Evolutionary conservation across 1,284 basidiomycete species (phyloP).

Genomic region (Sparassis latifolia): DNA sequence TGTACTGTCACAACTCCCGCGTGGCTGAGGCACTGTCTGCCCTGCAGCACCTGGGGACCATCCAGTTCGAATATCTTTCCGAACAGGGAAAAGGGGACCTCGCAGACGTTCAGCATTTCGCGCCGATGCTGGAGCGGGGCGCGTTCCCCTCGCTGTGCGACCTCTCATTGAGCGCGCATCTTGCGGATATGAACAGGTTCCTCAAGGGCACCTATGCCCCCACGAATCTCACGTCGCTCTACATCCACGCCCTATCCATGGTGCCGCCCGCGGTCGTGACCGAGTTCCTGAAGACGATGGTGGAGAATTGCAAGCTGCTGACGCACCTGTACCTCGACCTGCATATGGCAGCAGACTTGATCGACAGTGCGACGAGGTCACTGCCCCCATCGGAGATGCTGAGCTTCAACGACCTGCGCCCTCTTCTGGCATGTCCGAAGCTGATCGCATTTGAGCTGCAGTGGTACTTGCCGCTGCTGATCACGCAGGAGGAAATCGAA

Average conservation of each 20-base stretch:
- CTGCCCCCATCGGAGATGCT: slow-evolving; percentile 19
- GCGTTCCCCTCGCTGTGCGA: slow-evolving; percentile 52
- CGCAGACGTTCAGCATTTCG: slow-evolving; percentile 36
- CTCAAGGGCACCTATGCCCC: slow-evolving; percentile 40
- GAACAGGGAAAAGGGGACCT: slow-evolving; percentile 37
- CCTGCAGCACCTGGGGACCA: slow-evolving; percentile 34
- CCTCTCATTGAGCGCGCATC: slow-evolving; percentile 37
- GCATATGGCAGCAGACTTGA: slow-evolving; percentile 11
- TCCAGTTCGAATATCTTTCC: slow-evolving; percentile 44
- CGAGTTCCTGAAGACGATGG: slow-evolving; percentile 36
- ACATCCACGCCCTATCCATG: slow-evolving; percentile 38
- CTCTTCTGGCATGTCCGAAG: slow-evolving; percentile 38
- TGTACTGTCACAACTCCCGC: slow-evolving; percentile 40
- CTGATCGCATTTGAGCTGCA: slow-evolving; percentile 44
- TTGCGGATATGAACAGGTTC: slow-evolving; percentile 41
- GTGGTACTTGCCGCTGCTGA: slow-evolving; percentile 43
- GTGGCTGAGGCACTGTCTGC: slow-evolving; percentile 41
- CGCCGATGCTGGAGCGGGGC: slow-evolving; percentile 36
- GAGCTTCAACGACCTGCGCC: slow-evolving; percentile 40
- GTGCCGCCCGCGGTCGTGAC: slow-evolving; percentile 36
- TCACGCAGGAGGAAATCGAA: slow-evolving; percentile 42
- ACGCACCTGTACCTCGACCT: slow-evolving; percentile 32
- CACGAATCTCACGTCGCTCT: slow-evolving; percentile 41
- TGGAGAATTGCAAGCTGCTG: slow-evolving; percentile 41
- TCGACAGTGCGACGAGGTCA: slow-evolving; percentile 6